These are phyloP conservation scores for Violaceomyces palustris DNA, from an alignment of 1,284 basidiomycete species.

Conservation along the genomic window DNA sequence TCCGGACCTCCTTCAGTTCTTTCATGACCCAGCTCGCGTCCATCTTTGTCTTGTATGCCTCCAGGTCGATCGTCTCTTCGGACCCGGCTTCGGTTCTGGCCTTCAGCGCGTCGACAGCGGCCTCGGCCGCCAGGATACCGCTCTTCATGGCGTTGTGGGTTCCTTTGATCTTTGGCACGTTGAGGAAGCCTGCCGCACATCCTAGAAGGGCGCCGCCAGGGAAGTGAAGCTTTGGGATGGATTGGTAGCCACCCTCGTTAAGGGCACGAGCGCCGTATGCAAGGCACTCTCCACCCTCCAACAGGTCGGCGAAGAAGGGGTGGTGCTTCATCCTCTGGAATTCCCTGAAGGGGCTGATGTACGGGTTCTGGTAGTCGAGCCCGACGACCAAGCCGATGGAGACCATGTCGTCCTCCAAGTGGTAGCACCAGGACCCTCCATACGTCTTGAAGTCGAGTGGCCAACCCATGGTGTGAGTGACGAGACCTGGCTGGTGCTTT, in stretches of 20 bases:
- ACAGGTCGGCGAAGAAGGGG: conserved; percentile 76
- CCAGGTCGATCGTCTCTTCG: conserved; percentile 63
- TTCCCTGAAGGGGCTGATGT: conserved; percentile 85
- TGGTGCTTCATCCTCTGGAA: conserved; percentile 98
- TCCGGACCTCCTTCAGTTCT: conserved; percentile 86
- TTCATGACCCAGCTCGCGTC: conserved; percentile 79
- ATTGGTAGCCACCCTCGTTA: conserved; percentile 92
- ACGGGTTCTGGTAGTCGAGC: conserved; percentile 91
- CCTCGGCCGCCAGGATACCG: conserved; percentile 92
- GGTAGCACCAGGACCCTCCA: conserved; percentile 90
- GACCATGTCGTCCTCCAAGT: conserved; percentile 89
- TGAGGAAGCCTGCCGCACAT: conserved; percentile 89
- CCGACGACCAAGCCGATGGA: conserved; percentile 88
- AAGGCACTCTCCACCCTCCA: conserved; percentile 72
- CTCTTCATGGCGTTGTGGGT: conserved; percentile 99
- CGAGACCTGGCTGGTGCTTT: conserved; percentile 74
- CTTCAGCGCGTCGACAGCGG: conserved; percentile 67
- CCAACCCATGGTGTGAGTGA: conserved; percentile 92
- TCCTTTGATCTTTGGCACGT: conserved; percentile 98
- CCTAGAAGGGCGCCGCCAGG: conserved; percentile 92
- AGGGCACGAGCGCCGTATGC: conserved; percentile 87
- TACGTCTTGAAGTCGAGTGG: conserved; percentile 81
- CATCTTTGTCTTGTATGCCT: conserved; percentile 68
- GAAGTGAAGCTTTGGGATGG: conserved; percentile 85
- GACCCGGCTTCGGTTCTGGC: conserved; percentile 47